Percentiles rank a stretch among this genome's conserved stretches.
Conservation (phyloP, 2,329 filamentous ascomycete genomes). For the Paramyrothecium roridum region DNA sequence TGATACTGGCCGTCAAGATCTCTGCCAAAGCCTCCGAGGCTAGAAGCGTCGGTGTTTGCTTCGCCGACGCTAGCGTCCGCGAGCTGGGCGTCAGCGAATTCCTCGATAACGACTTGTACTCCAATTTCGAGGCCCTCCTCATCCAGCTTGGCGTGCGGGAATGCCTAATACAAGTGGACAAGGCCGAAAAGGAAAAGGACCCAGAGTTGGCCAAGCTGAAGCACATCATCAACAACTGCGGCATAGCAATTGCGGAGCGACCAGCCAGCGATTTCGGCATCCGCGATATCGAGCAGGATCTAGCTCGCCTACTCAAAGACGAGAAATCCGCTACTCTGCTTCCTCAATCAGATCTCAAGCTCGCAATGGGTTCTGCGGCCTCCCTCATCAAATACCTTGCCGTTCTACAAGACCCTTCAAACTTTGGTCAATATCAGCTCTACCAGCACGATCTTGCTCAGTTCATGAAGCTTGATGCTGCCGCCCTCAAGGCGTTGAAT, state of each 20-base stretch:
- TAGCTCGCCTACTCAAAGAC: conserved; percentile 82
- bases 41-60: conserved; percentile 88
- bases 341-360: conserved; percentile 87
- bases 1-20: conserved; percentile 93
- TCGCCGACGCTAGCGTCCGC: conserved; percentile 92
- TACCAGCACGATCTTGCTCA: conserved; percentile 97
- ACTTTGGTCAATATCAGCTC: conserved; percentile 95
- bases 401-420: conserved; percentile 84
- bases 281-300: conserved; percentile 93
- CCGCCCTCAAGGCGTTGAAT: conserved; percentile 89
- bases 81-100: conserved; percentile 97
- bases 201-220: conserved; percentile 83
- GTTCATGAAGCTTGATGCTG: conserved; percentile 97
- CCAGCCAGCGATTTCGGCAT: conserved; percentile 74
- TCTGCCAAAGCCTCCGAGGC: conserved; percentile 83
- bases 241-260: conserved; percentile 83
- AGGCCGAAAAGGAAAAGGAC: conserved; percentile 79
- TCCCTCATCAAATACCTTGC: conserved; percentile 93
- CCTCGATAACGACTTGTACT: conserved; percentile 97
- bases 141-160: conserved; percentile 97
- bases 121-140: conserved; percentile 92
- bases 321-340: conserved; percentile 74
- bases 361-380: conserved; percentile 93
- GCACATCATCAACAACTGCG: conserved; percentile 88
- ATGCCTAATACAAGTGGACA: conserved; percentile 80